Base-by-base conservation (phyloP, 768 basidiomycete species). In the Wakefieldia striispora region DNA sequence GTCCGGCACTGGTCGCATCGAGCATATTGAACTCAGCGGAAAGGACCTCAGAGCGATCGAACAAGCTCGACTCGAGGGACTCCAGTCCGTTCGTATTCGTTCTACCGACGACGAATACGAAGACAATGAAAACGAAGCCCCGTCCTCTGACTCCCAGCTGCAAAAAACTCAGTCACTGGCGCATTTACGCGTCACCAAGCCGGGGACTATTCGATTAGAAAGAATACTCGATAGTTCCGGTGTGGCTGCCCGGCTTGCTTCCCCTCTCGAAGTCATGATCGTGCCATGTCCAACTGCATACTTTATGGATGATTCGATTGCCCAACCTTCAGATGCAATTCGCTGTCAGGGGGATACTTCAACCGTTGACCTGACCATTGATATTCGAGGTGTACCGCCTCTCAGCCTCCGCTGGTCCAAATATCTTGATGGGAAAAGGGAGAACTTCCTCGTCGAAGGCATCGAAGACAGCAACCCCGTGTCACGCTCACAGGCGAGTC, bases 251-350 rank as follows among this genome's bases (percentile, higher is more conserved):
- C 83, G 89, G 23, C 70, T 95, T n/a, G 68, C 78, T 47, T 75
- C 77, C 46, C 72, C 83, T 38, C 75, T 76, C 13, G 81, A 86
- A 51, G 77, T 91, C 27, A 77, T 80, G 0, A 73, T 95, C 38
- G 89, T 85, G 12, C 88, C 92, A 17, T 97, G 94, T 62, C 94
- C 94, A 6, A 75, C 72, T 5, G 91, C 84, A 4, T 78, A 79
- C 56, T 94, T 93, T 60, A 58, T 72, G 0, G 65, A 66, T 1
- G 71, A 72, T 20, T 63, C 68, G 16, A 68, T 77, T 23, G 43
- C 49, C 34, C 59, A 62, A 57, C 50, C 67, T 9, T 62, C 69
- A 26, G 66, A 78, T 41, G 71, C 79, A 14, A 64, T 84, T 47
- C 82, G 80, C 31, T 95, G 91, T 66, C 79, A 79, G 21, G 89